Conservation (phyloP, 352 stramenopile genomes). For the Globisporangium takayamanum region DNA sequence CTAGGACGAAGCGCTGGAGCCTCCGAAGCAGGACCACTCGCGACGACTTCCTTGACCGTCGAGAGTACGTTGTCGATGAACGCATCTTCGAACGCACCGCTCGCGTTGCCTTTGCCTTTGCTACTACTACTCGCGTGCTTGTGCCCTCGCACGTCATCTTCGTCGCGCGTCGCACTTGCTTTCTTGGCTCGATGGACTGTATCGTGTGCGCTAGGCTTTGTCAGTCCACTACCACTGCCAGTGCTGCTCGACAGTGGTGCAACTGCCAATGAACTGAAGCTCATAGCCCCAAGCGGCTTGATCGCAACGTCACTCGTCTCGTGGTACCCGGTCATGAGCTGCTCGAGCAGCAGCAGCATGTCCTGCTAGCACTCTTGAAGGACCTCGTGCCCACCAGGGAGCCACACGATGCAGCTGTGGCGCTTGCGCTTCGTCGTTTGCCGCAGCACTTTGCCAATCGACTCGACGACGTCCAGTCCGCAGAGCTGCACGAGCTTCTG, state of each 20-base stretch:
- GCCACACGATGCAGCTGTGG: conserved; percentile 62
- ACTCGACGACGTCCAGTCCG: conserved; percentile 62
- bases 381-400: conserved; percentile 90
- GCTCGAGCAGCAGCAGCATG: conserved; percentile 85
- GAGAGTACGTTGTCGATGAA: conserved; percentile 85
- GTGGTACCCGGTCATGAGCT: conserved; percentile 92
- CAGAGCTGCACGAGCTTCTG: conserved; percentile 55
- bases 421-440: conserved; percentile 6
- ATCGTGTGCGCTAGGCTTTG: not conserved
- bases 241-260: not conserved
- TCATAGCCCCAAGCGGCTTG: not conserved
- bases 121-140: not conserved
- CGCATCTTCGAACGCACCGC: conserved; percentile 63
- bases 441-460: conserved; percentile 69
- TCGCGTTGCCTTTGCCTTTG: conserved; percentile 10
- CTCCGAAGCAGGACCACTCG: conserved; percentile 1
- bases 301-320: conserved; percentile 70
- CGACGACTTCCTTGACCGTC: conserved; percentile 43
- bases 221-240: not conserved
- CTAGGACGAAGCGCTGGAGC: conserved; percentile 5
- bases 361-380: conserved; percentile 91
- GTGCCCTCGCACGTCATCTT: not conserved
- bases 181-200: not conserved
- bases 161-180: not conserved
- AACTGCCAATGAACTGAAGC: not conserved